Evolutionary conservation across 495 filamentous ascomycete species (phyloP), one percentile per base, ranked within the genome.

Genomic region (Lichina pygmaea): DNA sequence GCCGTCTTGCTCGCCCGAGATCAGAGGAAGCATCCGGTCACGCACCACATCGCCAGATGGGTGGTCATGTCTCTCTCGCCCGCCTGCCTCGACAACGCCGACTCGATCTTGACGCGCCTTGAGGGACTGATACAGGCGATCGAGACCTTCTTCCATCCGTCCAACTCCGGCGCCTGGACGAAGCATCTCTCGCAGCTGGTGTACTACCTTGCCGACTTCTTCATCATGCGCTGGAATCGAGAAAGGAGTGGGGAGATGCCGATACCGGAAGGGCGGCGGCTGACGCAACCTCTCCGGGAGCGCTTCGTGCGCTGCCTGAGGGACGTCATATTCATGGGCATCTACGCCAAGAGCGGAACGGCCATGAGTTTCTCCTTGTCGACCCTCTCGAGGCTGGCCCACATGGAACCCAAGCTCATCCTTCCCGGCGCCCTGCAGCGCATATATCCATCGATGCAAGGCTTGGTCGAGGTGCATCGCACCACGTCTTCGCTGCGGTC

Each of bases 61-160:
- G 81, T 99, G 42, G 75, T 92, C 37, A 81, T 85, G 72, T 93
- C 85, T 3, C 60, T 99, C 33, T 95, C 91, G 0, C 89, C 89
- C 2, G 62, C 73, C 33, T 92, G 81, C 54, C 63, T 93, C 16
- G 73, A 81, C 41, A 63, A 72, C n/a, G 66, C 72, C 39, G 74
- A 78, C 48, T 94, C 86, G 0, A 71, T 93, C 44, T 58, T 97
- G 50, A 66, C 77, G 30, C 81, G 78, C 49, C 72, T 99, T 2
- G 91, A 99, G 56, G 89, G 85, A 7, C 66, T 99, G 37, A 82
- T 99, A 50, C 78, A 95, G 55, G 91, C 83, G 11, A 78, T 95
- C 41, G 89, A 99, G 57, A 99, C 89, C 2, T 99, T 95, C 62
- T 99, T 93, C 65, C 89, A 99, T 51, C 89, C 89, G 13, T 95